Evolutionary conservation across 306 rosid genomes (phyloP).

Genomic region (Glycine latifolia): DNA sequence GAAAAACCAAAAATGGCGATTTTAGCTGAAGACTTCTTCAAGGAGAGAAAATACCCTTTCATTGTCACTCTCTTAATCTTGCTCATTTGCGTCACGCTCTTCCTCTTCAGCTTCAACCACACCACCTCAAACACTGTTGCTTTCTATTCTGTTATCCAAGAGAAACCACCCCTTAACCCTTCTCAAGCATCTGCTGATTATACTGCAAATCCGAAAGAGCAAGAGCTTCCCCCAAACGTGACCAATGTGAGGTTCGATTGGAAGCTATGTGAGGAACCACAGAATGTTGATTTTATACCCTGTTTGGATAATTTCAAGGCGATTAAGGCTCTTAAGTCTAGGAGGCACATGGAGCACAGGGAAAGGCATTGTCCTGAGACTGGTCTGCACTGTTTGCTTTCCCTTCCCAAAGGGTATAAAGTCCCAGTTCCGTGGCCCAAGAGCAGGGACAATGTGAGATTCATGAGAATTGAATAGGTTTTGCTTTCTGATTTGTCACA

Average conservation of each 20-base stretch:
- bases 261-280: conserved; percentile 66
- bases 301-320: conserved; percentile 82
- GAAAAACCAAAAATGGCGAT: conserved; percentile 48
- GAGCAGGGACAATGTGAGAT: conserved; percentile 99
- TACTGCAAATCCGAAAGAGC: conserved; percentile 2
- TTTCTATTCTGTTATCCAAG: conserved; percentile 53
- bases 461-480: conserved; percentile 49
- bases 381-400: conserved; percentile 64
- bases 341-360: conserved; percentile 95
- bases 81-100: conserved; percentile 57
- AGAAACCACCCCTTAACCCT: conserved; percentile 19
- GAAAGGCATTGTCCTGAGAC: conserved; percentile 86
- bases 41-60: conserved; percentile 70
- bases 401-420: conserved; percentile 79
- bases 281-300: conserved; percentile 74
- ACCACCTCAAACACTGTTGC: conserved; percentile 48
- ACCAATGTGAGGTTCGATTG: conserved; percentile 47
- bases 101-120: conserved; percentile 53
- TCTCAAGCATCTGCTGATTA: conserved; percentile 1
- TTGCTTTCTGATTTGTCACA: conserved; percentile 31
- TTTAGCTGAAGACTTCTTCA: conserved; percentile 52
- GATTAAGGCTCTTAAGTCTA: conserved; percentile 69
- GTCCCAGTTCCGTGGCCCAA: conserved; percentile 84
- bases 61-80: conserved; percentile 58
- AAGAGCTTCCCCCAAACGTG: conserved; percentile 16